These are phyloP conservation scores for Paecilomyces sp. DNA, from an alignment of 2,329 filamentous ascomycete species.

Conservation along the genomic window DNA sequence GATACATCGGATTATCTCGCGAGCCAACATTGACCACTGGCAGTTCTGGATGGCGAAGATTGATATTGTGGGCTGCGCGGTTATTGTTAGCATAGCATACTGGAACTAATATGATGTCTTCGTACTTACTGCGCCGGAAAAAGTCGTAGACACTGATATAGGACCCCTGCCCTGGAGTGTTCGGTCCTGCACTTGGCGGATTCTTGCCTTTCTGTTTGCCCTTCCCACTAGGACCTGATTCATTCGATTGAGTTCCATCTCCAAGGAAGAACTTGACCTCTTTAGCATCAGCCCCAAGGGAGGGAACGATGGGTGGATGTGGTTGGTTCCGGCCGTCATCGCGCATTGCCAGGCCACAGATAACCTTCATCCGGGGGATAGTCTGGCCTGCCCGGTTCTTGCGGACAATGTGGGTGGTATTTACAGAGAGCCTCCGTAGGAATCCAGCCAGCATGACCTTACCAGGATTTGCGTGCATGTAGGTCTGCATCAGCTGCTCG, in stretches of 20 bases:
- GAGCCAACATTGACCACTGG: constrained; percentile 61
- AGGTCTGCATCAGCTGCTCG: constrained; percentile 25
- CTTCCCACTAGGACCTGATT: not conserved
- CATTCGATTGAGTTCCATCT: not conserved
- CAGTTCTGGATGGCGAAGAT: constrained; percentile 18
- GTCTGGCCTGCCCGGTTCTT: constrained; percentile 25
- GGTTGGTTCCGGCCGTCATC: constrained; percentile 25
- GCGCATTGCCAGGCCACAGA: constrained; percentile 36
- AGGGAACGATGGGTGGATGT: constrained; percentile 29
- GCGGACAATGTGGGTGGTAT: constrained; percentile 28
- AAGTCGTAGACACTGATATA: constrained; percentile 15
- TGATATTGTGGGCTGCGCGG: not conserved
- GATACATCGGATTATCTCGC: constrained; percentile 47
- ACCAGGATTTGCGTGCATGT: constrained; percentile 13
- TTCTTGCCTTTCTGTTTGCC: not conserved
- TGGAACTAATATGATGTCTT: constrained; percentile 25
- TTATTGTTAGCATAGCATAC: not conserved
- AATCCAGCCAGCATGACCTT: constrained; percentile 11
- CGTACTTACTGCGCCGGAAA: constrained; percentile 6
- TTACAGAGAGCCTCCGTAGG: constrained; percentile 34
- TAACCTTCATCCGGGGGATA: constrained; percentile 35
- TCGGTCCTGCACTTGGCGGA: not conserved
- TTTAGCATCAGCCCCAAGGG: constrained; percentile 41
- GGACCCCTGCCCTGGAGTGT: constrained; percentile 6
- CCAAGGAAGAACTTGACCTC: constrained; percentile 50